Conservation (phyloP, 148 eudicot genomes). For the Linanthus parryae region DNA sequence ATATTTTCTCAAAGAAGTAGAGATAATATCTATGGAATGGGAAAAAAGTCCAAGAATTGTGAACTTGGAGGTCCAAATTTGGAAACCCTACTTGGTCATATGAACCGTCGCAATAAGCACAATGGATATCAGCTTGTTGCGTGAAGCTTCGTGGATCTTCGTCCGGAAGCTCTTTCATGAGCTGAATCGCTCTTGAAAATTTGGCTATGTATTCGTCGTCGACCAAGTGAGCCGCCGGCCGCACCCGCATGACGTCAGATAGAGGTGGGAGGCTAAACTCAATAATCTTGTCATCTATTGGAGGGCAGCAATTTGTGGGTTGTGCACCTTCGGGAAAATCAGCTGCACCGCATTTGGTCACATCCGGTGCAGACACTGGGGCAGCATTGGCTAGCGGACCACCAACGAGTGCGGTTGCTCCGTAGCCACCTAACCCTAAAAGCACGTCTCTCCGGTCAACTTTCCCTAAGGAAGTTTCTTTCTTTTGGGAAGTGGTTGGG, state of each 20-base stretch:
- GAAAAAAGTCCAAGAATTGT: conserved; percentile 71
- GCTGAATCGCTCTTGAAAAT: conserved; percentile 39
- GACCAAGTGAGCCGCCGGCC: conserved; percentile 65
- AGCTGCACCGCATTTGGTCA: conserved; percentile 42
- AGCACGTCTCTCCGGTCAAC: conserved; percentile 60
- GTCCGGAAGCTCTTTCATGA: conserved; percentile 67
- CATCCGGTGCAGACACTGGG: conserved; percentile 41
- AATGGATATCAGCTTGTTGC: conserved; percentile 82
- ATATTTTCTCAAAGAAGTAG: conserved; percentile 63
- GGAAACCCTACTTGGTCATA: conserved; percentile 71
- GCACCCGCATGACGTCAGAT: conserved; percentile 25
- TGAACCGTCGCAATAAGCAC: conserved; percentile 87
- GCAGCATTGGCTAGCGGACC: conserved; percentile 30
- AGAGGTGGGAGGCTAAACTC: conserved; percentile 35
- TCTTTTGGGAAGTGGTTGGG: conserved; percentile 1
- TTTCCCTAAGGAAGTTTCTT: conserved; percentile 15
- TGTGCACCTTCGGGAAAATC: conserved; percentile 29
- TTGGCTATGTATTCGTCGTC: conserved; percentile 38
- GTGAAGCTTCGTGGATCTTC: conserved; percentile 68
- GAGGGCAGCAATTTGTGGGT: conserved; percentile 66
- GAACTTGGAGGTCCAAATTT: conserved; percentile 61
- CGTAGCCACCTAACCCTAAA: conserved; percentile 69
- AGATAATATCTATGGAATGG: conserved; percentile 75
- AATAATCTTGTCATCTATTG: conserved; percentile 21
- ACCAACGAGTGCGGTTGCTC: conserved; percentile 27